Evolutionary conservation across 2,329 filamentous ascomycete species (phyloP).

Genomic region (Gnomoniopsis sp.): DNA sequence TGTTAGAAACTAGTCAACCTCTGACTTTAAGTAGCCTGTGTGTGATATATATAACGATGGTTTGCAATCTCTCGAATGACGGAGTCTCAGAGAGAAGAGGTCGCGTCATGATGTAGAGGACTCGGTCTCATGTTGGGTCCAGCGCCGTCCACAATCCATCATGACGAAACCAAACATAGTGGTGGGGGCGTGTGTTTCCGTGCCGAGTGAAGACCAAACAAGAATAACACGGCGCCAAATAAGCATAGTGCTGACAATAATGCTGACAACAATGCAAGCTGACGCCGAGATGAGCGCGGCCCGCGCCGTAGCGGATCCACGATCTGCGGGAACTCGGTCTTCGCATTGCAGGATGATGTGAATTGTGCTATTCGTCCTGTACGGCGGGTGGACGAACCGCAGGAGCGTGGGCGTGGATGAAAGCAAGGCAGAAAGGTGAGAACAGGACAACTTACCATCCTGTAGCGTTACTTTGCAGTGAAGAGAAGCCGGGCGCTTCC

Average conservation of each 20-base stretch:
- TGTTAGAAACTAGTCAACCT: conserved; percentile 1
- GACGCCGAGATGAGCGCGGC: not conserved
- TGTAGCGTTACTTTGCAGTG: conserved; percentile 6
- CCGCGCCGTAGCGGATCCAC: conserved; percentile 12
- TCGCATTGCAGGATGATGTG: conserved; percentile 3
- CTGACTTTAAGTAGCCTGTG: not conserved
- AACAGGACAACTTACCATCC: conserved; percentile 22
- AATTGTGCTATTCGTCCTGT: not conserved
- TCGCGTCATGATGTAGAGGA: too few species aligned
- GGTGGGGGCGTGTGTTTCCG: not conserved
- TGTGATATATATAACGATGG: not conserved
- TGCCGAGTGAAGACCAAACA: not conserved
- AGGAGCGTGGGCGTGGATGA: not conserved
- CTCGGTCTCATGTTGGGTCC: not conserved
- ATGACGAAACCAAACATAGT: not conserved
- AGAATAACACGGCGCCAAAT: not conserved
- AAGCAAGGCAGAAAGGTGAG: not conserved
- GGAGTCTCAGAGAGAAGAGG: too few species aligned
- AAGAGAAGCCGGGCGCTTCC: conserved; percentile 14
- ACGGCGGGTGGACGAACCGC: not conserved
- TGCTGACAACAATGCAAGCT: not conserved
- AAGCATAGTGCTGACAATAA: not conserved
- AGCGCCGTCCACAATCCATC: not conserved
- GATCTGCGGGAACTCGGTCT: conserved; percentile 4
- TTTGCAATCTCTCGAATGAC: too few species aligned